Evolutionary conservation across 1,284 basidiomycete genomes (phyloP), one percentile per base, ranked within the genome.

Genomic region (Ceratobasidium sp.): DNA sequence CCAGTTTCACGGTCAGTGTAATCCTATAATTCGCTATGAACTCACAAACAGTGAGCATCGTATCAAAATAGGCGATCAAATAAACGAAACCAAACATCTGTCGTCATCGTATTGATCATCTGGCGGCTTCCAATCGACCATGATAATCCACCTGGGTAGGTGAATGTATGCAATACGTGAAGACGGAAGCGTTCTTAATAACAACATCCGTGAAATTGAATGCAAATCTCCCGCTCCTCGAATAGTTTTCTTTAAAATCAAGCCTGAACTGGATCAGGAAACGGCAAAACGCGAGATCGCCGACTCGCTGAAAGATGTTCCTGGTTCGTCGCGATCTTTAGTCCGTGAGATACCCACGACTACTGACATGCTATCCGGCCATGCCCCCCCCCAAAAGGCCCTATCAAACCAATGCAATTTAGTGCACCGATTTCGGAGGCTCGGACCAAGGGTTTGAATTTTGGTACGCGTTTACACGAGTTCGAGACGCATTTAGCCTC

Each of bases 121-220:
- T n/a, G 43, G 4, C 43, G 18, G 16, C 16, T 18, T 6, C 5
- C 5, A 14, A 45, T 6, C 53, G 32, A 57, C 53, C 32, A 57
- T 57, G 53, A 57, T 57, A 30, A 57, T 57, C 32, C 53, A 57
- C 30, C 53, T 57, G 6, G 53, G 53, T 57, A 36, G 16, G 32
- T 34, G 53, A n/a, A 4, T 57, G 4, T 36, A 57, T 34, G 30
- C 53, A 36, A 36, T 9, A 3, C n/a, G 10, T 50, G 50, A 26
- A 53, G 28, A 12, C 26, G 6, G 28, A 4, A 30, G 23, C 10
- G 8, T 14, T 3, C 26, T 3, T 30, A 32, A 28, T 10, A 30
- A 6, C 14, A 14, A 39, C 14, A 5, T 39, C 14, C 6, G 6
- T 14, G 36, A 39, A 39, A 39, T n/a, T n/a, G n/a, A n/a, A n/a